phyloP scores from a whole-genome alignment of 176 grass and related monocot genomes.

The Carex parvula region DNA sequence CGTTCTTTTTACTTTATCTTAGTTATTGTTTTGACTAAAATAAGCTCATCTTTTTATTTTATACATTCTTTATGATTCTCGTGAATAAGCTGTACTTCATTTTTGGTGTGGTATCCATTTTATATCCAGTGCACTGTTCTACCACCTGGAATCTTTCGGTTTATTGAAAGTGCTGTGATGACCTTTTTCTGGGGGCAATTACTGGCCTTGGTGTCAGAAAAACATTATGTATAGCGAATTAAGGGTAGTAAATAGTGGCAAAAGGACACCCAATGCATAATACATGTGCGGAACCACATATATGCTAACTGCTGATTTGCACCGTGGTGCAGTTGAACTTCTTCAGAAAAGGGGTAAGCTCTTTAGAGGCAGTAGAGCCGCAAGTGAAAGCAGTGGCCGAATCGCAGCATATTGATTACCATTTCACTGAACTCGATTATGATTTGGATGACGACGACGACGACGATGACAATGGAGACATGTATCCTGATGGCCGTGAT shows the following conservation, averaged over 20 bases:
- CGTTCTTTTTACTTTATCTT: neutral
- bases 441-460: constrained; percentile 63
- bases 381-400: constrained; percentile 78
- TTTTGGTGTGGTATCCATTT: neutral
- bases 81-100: neutral
- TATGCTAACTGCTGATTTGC: neutral
- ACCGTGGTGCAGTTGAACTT: constrained; percentile 62
- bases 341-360: constrained; percentile 74
- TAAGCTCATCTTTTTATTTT: neutral
- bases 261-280: neutral
- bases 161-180: neutral
- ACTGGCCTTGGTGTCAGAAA: neutral
- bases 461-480: constrained; percentile 51
- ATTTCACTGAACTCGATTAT: constrained; percentile 82
- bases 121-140: neutral
- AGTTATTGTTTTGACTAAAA: neutral
- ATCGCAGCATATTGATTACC: constrained; percentile 90
- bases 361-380: constrained; percentile 84
- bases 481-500: constrained; percentile 26
- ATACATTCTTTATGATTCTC: neutral
- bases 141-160: neutral
- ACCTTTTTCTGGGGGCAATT: neutral
- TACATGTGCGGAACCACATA: neutral
- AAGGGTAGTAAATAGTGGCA: neutral
- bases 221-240: neutral